These are phyloP conservation scores for Hevea brasiliensis DNA, from an alignment of 345 rosid species.

Conservation along the genomic window DNA sequence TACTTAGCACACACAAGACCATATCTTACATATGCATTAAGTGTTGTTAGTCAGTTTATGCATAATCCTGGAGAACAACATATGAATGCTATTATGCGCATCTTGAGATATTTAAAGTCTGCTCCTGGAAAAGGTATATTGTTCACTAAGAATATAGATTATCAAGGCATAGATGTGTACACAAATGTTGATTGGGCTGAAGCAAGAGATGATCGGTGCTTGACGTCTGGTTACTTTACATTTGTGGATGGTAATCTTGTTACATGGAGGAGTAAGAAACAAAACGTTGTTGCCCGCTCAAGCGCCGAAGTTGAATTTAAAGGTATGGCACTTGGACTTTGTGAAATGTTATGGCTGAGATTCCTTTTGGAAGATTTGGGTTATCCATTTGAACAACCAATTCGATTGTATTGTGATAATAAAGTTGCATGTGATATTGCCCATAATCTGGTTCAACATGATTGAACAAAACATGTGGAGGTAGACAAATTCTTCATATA, in stretches of 20 bases:
- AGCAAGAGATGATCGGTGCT: background rate
- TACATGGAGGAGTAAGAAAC: too few species aligned
- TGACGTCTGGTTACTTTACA: background rate
- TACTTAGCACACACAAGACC: too few species aligned
- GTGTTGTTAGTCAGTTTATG: too few species aligned
- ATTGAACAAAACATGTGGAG: too few species aligned
- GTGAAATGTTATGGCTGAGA: background rate
- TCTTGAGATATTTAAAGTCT: background rate
- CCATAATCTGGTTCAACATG: too few species aligned
- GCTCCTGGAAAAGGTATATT: background rate
- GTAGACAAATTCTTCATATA: too few species aligned
- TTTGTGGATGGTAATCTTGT: too few species aligned
- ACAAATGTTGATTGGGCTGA: background rate
- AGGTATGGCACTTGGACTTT: background rate
- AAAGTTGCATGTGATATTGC: background rate
- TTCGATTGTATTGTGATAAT: background rate
- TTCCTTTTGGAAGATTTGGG: background rate
- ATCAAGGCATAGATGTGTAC: background rate
- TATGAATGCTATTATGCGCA: too few species aligned
- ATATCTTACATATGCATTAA: too few species aligned
- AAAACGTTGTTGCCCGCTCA: background rate
- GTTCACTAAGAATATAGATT: background rate
- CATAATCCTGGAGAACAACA: too few species aligned
- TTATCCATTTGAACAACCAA: background rate
- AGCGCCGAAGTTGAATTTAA: background rate